Conservation (phyloP, 2,329 filamentous ascomycete genomes). For the Aspergillus sclerotialis region DNA sequence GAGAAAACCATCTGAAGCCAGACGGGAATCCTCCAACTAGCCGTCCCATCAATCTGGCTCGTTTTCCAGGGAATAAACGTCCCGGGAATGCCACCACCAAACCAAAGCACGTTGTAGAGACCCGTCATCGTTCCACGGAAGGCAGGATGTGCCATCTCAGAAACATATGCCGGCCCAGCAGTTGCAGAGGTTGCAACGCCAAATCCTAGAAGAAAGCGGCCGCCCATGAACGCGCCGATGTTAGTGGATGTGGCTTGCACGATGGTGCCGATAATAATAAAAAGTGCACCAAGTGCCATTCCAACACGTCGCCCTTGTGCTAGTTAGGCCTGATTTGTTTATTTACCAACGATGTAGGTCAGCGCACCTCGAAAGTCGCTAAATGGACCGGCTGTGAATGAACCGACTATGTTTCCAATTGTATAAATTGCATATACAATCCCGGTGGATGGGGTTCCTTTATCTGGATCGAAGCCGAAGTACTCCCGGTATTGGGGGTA, state of each 20-base stretch:
- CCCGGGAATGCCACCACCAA: constrained; percentile 43
- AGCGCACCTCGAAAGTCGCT: constrained; percentile 32
- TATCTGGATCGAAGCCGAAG: constrained; percentile 11
- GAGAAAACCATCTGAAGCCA: constrained; percentile 42
- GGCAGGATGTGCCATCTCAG: background rate
- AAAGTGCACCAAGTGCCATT: background rate
- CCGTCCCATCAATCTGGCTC: constrained; percentile 29
- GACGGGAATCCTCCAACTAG: constrained; percentile 55
- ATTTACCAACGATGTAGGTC: background rate
- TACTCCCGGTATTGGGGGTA: background rate
- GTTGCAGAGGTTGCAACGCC: background rate
- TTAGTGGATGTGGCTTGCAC: background rate
- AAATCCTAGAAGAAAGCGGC: background rate
- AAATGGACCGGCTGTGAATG: constrained; percentile 38
- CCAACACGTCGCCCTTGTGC: background rate
- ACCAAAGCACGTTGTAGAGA: constrained; percentile 37
- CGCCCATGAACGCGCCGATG: background rate
- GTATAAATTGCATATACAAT: background rate
- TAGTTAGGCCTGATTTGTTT: constrained; percentile 25
- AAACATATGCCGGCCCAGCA: background rate
- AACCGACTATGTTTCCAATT: background rate
- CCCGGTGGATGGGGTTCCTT: constrained; percentile 33
- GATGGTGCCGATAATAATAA: background rate
- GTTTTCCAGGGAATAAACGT: constrained; percentile 43
- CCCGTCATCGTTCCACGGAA: constrained; percentile 32